phyloP scores from a whole-genome alignment of 257 asterid species.

The Penstemon eatonii region DNA sequence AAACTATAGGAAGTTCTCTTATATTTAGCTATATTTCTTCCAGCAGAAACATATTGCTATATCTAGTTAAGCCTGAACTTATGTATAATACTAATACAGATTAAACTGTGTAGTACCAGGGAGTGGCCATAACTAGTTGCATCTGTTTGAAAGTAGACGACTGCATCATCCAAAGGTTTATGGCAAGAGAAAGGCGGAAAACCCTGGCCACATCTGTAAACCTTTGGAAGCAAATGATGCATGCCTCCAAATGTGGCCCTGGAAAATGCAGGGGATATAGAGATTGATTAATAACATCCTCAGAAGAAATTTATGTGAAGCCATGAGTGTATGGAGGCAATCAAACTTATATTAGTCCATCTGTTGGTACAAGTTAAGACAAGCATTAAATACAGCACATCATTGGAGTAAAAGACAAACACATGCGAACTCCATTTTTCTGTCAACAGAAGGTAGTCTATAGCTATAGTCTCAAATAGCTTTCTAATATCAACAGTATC shows the following conservation, averaged over 20 bases:
- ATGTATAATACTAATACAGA: conserved; percentile 8
- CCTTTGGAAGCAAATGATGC: conserved; percentile 61
- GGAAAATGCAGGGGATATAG: conserved; percentile 53
- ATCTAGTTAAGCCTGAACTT: conserved; percentile 20
- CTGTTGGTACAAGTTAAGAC: conserved; percentile 5
- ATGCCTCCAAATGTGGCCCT: conserved; percentile 64
- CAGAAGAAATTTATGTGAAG: conserved; percentile 32
- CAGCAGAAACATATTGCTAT: conserved; percentile 8
- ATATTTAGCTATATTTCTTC: conserved; percentile 1
- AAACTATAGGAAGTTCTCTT: conserved; percentile 4
- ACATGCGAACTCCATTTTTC: conserved; percentile 9
- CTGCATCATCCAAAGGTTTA: conserved; percentile 35
- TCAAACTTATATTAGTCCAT: conserved; percentile 24
- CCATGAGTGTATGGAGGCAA: conserved; percentile 30
- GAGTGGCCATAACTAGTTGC: conserved; percentile 37
- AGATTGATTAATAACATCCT: conserved; percentile 44
- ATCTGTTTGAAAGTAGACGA: conserved; percentile 41
- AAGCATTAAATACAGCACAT: conserved; percentile 6
- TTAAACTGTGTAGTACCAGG: conserved; percentile 34
- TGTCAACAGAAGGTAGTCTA: conserved; percentile 8
- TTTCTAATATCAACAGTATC: conserved; percentile 3
- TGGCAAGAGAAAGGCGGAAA: conserved; percentile 48
- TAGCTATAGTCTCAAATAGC: conserved; percentile 5
- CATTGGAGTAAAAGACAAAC: not conserved
- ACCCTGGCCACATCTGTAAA: conserved; percentile 46